phyloP scores from a whole-genome alignment of 305 asterid genomes.

The Plantago coronopus region DNA sequence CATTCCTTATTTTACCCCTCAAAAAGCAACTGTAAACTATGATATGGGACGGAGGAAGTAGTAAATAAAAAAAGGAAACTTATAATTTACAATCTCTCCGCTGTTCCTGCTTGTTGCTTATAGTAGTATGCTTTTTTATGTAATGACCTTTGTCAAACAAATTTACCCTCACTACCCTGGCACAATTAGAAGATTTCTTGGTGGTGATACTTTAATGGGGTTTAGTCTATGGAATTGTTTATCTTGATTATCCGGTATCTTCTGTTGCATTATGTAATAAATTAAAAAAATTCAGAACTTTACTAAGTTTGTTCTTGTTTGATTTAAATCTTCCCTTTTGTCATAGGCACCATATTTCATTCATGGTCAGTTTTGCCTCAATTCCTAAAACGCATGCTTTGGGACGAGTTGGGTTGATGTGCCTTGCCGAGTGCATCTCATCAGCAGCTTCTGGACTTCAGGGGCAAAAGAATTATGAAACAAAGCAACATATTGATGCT shows the following conservation, averaged over 20 bases:
- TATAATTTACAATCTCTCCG: background rate
- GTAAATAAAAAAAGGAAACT: background rate
- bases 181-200: background rate
- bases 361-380: conserved; percentile 57
- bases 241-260: background rate
- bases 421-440: conserved; percentile 77
- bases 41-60: too few species aligned
- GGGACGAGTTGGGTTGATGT: conserved; percentile 94
- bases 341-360: conserved; percentile 54
- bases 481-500: conserved; percentile 27
- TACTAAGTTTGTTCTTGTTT: conserved; percentile 2
- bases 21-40: too few species aligned
- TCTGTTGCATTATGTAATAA: conserved; percentile 2
- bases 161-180: background rate
- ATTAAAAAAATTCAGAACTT: background rate
- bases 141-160: too few species aligned
- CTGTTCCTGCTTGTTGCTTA: background rate
- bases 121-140: too few species aligned
- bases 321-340: conserved; percentile 23
- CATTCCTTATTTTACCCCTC: too few species aligned
- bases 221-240: background rate
- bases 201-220: background rate
- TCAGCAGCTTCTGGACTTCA: conserved; percentile 62
- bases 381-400: conserved; percentile 59
- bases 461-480: conserved; percentile 30